phyloP scores from a whole-genome alignment of 2,329 filamentous ascomycete species.

The Thielaviopsis euricoi region DNA sequence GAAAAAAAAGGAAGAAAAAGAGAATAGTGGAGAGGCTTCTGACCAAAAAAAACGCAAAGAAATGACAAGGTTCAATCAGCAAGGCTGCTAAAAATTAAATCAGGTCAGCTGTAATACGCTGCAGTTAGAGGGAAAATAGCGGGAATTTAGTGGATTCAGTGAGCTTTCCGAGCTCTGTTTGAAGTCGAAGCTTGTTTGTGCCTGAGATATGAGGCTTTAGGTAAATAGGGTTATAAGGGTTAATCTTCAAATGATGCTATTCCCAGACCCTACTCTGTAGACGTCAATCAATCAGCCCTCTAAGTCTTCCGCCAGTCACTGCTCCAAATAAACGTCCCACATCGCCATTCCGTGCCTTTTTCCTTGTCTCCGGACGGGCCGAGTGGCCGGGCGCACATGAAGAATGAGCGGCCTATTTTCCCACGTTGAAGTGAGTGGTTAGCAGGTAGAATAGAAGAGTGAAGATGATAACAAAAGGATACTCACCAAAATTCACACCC shows the following conservation, averaged over 20 bases:
- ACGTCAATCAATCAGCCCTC: background rate
- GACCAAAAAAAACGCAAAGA: background rate
- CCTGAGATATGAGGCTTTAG: background rate
- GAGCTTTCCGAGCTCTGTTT: background rate
- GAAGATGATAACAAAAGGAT: background rate
- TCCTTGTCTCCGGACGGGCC: constrained; percentile 78
- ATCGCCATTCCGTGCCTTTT: constrained; percentile 71
- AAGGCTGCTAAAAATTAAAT: background rate
- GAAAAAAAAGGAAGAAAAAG: background rate
- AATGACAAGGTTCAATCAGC: background rate
- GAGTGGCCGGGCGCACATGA: constrained; percentile 52
- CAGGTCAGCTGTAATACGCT: background rate
- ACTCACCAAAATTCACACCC: constrained; percentile 59
- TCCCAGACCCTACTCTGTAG: too few species aligned
- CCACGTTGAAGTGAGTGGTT: too few species aligned
- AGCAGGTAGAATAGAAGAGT: background rate
- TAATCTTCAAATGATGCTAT: too few species aligned
- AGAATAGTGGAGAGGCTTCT: constrained; percentile 3
- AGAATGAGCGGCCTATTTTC: constrained; percentile 41
- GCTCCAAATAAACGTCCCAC: constrained; percentile 64
- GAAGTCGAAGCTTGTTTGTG: background rate
- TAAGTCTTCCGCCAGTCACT: constrained; percentile 33
- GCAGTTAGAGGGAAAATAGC: background rate
- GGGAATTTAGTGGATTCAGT: background rate
- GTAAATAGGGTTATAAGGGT: background rate